Percentiles rank a stretch among this genome's conserved stretches.
phyloP scores from a whole-genome alignment of 1,284 basidiomycete species.

The Sanghuangporus weigelae region DNA sequence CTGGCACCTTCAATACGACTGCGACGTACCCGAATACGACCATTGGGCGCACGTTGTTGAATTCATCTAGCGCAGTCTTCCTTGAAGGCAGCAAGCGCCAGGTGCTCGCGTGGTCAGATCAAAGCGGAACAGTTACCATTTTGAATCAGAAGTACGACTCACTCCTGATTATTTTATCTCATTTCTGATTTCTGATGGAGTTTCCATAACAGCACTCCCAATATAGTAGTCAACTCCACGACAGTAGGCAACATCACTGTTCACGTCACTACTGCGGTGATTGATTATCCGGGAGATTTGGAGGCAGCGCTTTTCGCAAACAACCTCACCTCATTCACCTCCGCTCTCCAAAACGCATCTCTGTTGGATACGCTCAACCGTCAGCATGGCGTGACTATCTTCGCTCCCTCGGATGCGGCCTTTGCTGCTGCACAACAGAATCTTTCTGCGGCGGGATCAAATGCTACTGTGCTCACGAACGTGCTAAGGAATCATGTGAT shows the following conservation, averaged over 20 bases:
- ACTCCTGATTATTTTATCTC: neutral
- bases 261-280: conserved; percentile 44
- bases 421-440: conserved; percentile 33
- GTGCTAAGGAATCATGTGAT: conserved; percentile 64
- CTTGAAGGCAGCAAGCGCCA: conserved; percentile 55
- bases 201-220: conserved; percentile 31
- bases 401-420: conserved; percentile 57
- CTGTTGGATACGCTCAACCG: conserved; percentile 36
- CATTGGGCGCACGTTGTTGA: conserved; percentile 58
- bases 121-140: conserved; percentile 41
- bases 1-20: conserved; percentile 43
- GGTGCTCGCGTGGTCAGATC: conserved; percentile 57
- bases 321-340: conserved; percentile 35
- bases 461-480: conserved; percentile 40
- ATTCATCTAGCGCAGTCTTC: conserved; percentile 38
- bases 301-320: conserved; percentile 35
- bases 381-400: conserved; percentile 61
- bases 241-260: conserved; percentile 45
- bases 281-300: conserved; percentile 51
- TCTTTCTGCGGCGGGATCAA: conserved; percentile 36
- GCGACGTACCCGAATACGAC: conserved; percentile 49
- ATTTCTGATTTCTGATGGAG: neutral
- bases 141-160: conserved; percentile 46
- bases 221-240: conserved; percentile 38
- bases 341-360: conserved; percentile 31